Evolutionary conservation across 2,329 filamentous ascomycete species (phyloP), one percentile per base, ranked within the genome.

Genomic region (Paecilomyces formosus): DNA sequence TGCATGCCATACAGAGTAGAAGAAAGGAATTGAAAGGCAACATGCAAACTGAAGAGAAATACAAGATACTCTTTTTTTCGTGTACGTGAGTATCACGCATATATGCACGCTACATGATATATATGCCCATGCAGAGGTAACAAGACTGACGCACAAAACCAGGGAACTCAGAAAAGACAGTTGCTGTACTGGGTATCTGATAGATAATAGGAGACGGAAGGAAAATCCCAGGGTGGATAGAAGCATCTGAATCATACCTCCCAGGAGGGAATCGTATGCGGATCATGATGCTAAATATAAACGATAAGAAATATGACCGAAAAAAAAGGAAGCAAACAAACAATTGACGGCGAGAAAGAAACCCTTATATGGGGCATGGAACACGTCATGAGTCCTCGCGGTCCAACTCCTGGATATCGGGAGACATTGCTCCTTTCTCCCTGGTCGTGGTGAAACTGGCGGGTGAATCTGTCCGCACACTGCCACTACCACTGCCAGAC

Each of bases 111-210:
- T n/a, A 45, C 15, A 45, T 45, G 15, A 45, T 45, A 45, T 45
- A 45, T 45, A 45, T 45, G 35, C 35, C 15, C 35, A 45, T 45
- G 15, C 35, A 45, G 35, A 45, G 35, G 13, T 6, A 45, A n/a
- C 15, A 18, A 52, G 21, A 52, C 11, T 55, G 18, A 26, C 1
- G 35, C 2, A 52, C 18, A 45, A 39, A 28, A 50, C 13, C 54
- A 53, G 15, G 35, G 24, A 53, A 52, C 12, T 39, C 54, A 51
- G 55, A 55, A 55, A 54, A 53, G 21, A 26, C 53, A 55, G 54
- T 63, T 66, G 65, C 65, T 67, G 67, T 62, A 63, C 58, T 65
- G 69, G 70, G 70, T 72, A 72, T 71, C 68, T 69, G 53, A 63
- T 61, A 57, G 57, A 58, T 57, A 56, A 64, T 60, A 62, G 31